Evolutionary conservation across 148 eudicot species (phyloP), one percentile per base, ranked within the genome.

Genomic region (Pouteria glomerata): DNA sequence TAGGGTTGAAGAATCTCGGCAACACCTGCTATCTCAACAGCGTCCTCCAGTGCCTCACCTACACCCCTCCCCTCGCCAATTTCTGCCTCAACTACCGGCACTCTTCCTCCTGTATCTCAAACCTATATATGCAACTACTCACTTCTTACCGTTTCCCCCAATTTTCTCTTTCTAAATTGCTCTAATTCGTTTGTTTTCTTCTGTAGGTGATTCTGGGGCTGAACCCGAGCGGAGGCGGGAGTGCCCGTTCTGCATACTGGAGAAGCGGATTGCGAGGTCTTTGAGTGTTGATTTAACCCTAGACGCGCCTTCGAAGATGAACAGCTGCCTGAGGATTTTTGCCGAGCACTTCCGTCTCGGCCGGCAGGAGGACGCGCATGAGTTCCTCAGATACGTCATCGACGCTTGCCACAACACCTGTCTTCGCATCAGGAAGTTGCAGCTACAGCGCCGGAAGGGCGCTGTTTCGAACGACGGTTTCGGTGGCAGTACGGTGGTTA

Each of bases 311-410:
- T 35, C 79, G 2, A 91, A 84, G 85, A 80, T 95, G 48, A 83
- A 82, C 63, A 90, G 68, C 73, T 87, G 94, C 74, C 82, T 92
- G 44, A 77, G 79, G 59, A 68, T 92, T 44, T 96, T 82, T 70
- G 89, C 96, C 0, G 90, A 89, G 81, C 88, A 90, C 62, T 95
- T 95, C 74, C 81, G 84, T 63, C 57, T 76, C 0, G 96, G 97
- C 14, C 82, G 94, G 76, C 99, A 96, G 74, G 99, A 96, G 82
- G 99, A 96, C 68, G 99, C 99, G 21, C 99, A 96, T 39, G 99
- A 96, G 84, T 96, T 96, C 73, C 87, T 96, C 70, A 88, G 97
- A 15, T 92, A 91, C 61, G 99, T 96, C 26, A 92, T 96, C 53
- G 99, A 92, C 72, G 92, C 94, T 1, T 96, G 99, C 70, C 97